A percentile compares a stretch with the other conserved stretches of the same genome.
These are phyloP conservation scores for Solanum etuberosum DNA, from an alignment of 257 asterid species.

Conservation along the genomic window DNA sequence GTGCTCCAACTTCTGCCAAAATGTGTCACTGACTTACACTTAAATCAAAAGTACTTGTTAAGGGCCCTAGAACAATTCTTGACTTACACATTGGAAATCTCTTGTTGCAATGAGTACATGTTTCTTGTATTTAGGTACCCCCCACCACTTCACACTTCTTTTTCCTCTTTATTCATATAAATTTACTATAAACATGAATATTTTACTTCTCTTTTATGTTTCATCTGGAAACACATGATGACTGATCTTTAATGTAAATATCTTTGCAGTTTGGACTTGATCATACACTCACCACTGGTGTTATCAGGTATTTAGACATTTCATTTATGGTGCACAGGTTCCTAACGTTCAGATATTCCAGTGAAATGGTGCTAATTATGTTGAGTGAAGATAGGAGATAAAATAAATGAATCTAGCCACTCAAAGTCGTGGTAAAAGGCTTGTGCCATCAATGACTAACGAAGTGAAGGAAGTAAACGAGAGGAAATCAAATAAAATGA, in stretches of 20 bases:
- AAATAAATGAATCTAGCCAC: not conserved
- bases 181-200: not conserved
- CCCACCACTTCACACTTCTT: not conserved
- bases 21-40: not conserved
- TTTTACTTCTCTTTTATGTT: not conserved
- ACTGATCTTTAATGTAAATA: not conserved
- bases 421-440: not conserved
- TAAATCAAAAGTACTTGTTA: not conserved
- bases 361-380: not conserved
- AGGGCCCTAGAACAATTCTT: not conserved
- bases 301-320: conserved; percentile 64
- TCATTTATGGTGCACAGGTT: not conserved
- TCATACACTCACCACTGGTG: conserved; percentile 98
- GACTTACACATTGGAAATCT: not conserved
- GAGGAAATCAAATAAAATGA: not conserved
- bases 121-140: not conserved
- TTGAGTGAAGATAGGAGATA: not conserved
- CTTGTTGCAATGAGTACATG: not conserved
- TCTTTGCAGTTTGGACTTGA: conserved; percentile 92
- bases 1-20: not conserved
- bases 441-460: not conserved
- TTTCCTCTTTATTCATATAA: not conserved
- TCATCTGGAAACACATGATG: not conserved
- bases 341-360: not conserved
- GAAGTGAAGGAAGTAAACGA: not conserved